Base-by-base conservation (phyloP, 1,284 basidiomycete genomes). In the Afroboletus lepidellus region DNA sequence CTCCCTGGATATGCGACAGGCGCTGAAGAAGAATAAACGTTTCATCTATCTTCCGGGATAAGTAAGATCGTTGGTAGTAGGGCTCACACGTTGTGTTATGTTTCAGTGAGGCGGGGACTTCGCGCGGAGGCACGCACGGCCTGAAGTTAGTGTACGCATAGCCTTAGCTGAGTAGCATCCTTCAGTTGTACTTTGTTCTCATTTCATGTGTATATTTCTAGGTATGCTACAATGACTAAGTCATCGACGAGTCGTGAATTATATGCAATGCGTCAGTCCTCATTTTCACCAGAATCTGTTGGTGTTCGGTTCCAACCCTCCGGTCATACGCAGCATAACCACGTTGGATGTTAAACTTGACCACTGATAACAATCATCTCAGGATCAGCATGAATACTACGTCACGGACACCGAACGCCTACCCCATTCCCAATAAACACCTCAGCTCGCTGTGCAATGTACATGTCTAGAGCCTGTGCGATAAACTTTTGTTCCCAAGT, bases 271-370 rank as follows among this genome's bases (percentile, higher is more conserved):
- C 15, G 11, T 20, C 21, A 37, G n/a, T 34, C 33, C 36, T 20
- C 9, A 34, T 39, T 12, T 21, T 64, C 41, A 66, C 63, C 65
- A 67, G 38, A 64, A 67, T 20, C 66, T 59, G 16, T 62, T 69
- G 5, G 62, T 60, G 13, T 64, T 54, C 1, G 64, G 55, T 3
- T 47, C 48, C 0, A 56, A 48, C 20, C 53, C 56, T 27, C 51
- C 41, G 2, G 58, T 56, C 72, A 76, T 74, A n/a, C 82, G 74
- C 18, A 83, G 62, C 74, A 80, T 75, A 5, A 76, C 74, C 3
- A 78, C 71, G 55, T 81, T 83, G 1, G 77, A 75, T 8, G 78
- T 79, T 60, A 84, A 42, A 55, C 78, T 81, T 13, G 81, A 84
- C 62, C 80, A 84, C 80, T 81, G 15, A 24, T 20, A 24, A 20